These are phyloP conservation scores for Phytophthora tubulina DNA, from an alignment of 352 stramenopile genomes.

Conservation along the genomic window DNA sequence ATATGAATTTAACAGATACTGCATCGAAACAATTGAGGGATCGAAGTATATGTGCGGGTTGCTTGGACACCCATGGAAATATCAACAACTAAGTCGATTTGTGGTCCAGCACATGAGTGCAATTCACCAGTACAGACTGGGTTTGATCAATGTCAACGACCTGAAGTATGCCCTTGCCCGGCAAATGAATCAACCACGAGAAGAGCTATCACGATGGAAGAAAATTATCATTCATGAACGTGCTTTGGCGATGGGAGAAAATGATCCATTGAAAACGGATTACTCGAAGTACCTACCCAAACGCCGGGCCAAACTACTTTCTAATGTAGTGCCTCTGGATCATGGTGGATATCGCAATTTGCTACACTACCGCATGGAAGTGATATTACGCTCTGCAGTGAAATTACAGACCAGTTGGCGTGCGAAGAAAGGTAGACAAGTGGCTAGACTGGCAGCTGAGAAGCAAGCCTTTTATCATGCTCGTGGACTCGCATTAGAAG, in stretches of 20 bases:
- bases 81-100: constrained; percentile 82
- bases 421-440: constrained; percentile 73
- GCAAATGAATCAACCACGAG: constrained; percentile 57
- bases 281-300: constrained; percentile 93
- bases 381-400: constrained; percentile 73
- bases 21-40: constrained; percentile 53
- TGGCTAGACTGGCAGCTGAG: constrained; percentile 75
- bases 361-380: constrained; percentile 75
- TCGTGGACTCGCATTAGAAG: constrained; percentile 76
- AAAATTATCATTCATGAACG: constrained; percentile 89
- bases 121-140: constrained; percentile 89
- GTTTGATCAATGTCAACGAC: constrained; percentile 89
- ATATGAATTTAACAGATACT: constrained; percentile 83
- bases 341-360: constrained; percentile 91
- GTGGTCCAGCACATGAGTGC: constrained; percentile 89
- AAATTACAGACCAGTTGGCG: constrained; percentile 90
- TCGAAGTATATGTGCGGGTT: constrained; percentile 81
- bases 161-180: constrained; percentile 84
- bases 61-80: constrained; percentile 75
- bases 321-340: constrained; percentile 89
- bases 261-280: constrained; percentile 93
- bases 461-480: constrained; percentile 93
- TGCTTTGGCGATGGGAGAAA: constrained; percentile 90
- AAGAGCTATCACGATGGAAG: constrained; percentile 68
- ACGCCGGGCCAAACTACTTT: constrained; percentile 71